A percentile compares a stretch with the other conserved stretches of the same genome.
These are phyloP conservation scores for Cytospora chrysosperma DNA, from an alignment of 2,329 filamentous ascomycete genomes.

Conservation along the genomic window DNA sequence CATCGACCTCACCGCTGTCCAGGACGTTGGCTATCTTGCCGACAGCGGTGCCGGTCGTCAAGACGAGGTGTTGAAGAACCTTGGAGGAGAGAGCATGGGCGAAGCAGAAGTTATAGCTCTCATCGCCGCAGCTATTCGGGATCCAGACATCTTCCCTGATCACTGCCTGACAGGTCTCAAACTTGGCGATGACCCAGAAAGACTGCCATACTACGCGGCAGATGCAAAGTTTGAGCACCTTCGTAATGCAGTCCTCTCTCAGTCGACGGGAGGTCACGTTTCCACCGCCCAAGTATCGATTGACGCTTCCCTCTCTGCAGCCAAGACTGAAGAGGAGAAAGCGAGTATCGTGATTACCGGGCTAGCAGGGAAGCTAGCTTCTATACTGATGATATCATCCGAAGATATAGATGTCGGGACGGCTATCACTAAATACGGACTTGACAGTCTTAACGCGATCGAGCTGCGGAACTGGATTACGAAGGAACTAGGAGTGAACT, in stretches of 20 bases:
- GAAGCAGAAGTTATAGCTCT: slow-evolving; percentile 37
- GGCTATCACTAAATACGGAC: slow-evolving; percentile 30
- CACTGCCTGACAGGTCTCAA: slow-evolving; percentile 15
- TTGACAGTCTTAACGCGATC: slow-evolving; percentile 34
- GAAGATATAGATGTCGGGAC: slow-evolving; percentile 30
- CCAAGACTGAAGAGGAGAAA: slow-evolving; percentile 45
- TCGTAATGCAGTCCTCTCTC: slow-evolving; percentile 39
- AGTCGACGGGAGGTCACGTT: not conserved
- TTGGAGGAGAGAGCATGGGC: slow-evolving; percentile 31
- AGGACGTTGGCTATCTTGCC: slow-evolving; percentile 50
- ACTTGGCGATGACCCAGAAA: slow-evolving; percentile 14
- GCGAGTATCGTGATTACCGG: slow-evolving; percentile 46
- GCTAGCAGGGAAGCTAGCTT: slow-evolving; percentile 48
- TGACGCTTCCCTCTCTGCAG: slow-evolving; percentile 43
- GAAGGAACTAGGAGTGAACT: slow-evolving; percentile 48
- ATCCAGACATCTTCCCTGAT: slow-evolving; percentile 31
- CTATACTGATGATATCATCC: slow-evolving; percentile 47
- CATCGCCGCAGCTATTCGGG: slow-evolving; percentile 10
- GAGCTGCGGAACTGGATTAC: slow-evolving; percentile 36
- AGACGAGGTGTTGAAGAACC: slow-evolving; percentile 46
- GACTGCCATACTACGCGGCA: slow-evolving; percentile 51
- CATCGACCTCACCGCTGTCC: slow-evolving; percentile 53
- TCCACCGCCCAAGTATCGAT: slow-evolving; percentile 40
- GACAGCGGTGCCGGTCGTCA: slow-evolving; percentile 42
- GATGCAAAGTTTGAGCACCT: slow-evolving; percentile 56